phyloP scores from a whole-genome alignment of 73 alveolate species.

The Paramecium biaurelia region DNA sequence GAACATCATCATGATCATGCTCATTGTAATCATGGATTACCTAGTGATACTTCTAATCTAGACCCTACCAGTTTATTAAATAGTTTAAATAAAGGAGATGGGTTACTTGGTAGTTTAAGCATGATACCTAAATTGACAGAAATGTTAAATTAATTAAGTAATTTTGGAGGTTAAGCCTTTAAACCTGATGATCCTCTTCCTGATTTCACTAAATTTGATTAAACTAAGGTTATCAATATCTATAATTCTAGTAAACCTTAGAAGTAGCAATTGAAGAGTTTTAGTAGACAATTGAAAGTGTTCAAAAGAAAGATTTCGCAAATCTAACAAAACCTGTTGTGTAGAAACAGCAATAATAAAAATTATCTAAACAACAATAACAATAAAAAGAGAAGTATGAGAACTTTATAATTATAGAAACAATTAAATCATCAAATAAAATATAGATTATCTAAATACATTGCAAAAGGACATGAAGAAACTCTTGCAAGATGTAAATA shows the following conservation, averaged over 20 bases:
- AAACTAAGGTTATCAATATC: background rate
- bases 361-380: background rate
- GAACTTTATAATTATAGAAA: background rate
- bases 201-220: slow-evolving; percentile 5
- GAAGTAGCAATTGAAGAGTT: background rate
- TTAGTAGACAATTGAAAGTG: background rate
- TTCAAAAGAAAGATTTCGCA: background rate
- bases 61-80: background rate
- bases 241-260: background rate
- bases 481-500: background rate
- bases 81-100: background rate
- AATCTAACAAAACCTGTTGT: background rate
- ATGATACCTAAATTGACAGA: slow-evolving; percentile 17
- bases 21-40: background rate
- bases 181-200: background rate
- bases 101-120: background rate
- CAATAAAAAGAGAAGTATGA: background rate
- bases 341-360: background rate
- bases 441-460: background rate
- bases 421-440: background rate
- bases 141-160: background rate
- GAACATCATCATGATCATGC: background rate
- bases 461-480: background rate
- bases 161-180: slow-evolving; percentile 8
- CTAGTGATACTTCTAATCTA: background rate